Percentiles rank a stretch among this genome's conserved stretches.
Evolutionary conservation across 495 filamentous ascomycete species (phyloP).

Genomic region (Sphaerosporella brunnea): DNA sequence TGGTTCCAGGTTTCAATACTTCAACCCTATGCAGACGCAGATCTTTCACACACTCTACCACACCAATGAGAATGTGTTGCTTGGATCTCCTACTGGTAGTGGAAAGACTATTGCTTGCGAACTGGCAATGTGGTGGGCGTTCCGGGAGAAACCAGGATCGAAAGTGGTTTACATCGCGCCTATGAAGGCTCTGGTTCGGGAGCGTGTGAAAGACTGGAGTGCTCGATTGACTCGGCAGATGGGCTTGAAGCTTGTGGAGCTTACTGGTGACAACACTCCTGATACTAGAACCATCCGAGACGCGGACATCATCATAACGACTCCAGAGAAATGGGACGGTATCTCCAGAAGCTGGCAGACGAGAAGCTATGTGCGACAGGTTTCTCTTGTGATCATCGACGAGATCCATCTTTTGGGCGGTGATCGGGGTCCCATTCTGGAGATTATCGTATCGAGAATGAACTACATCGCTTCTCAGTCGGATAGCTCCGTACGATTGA

Average conservation of each 20-base stretch:
- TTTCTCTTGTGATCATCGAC: slow-evolving; percentile 93
- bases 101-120: slow-evolving; percentile 94
- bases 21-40: slow-evolving; percentile 99
- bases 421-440: slow-evolving; percentile 88
- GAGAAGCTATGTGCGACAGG: slow-evolving; percentile 83
- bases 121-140: slow-evolving; percentile 99
- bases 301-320: slow-evolving; percentile 96
- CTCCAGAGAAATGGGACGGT: slow-evolving; percentile 98
- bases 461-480: slow-evolving; percentile 95
- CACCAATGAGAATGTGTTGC: slow-evolving; percentile 71
- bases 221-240: slow-evolving; percentile 65
- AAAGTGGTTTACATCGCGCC: slow-evolving; percentile 99
- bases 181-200: slow-evolving; percentile 96
- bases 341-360: slow-evolving; percentile 98
- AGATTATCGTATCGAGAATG: slow-evolving; percentile 98
- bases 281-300: slow-evolving; percentile 87
- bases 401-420: slow-evolving; percentile 94
- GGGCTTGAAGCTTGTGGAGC: slow-evolving; percentile 79
- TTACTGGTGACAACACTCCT: slow-evolving; percentile 96
- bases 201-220: slow-evolving; percentile 91
- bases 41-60: slow-evolving; percentile 93
- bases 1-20: slow-evolving; percentile 71
- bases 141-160: slow-evolving; percentile 82
- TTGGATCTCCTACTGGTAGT: slow-evolving; percentile 93
- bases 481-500: slow-evolving; percentile 68